Evolutionary conservation across 2,329 filamentous ascomycete species (phyloP), one percentile per base, ranked within the genome.

Genomic region (Tolypocladium album): DNA sequence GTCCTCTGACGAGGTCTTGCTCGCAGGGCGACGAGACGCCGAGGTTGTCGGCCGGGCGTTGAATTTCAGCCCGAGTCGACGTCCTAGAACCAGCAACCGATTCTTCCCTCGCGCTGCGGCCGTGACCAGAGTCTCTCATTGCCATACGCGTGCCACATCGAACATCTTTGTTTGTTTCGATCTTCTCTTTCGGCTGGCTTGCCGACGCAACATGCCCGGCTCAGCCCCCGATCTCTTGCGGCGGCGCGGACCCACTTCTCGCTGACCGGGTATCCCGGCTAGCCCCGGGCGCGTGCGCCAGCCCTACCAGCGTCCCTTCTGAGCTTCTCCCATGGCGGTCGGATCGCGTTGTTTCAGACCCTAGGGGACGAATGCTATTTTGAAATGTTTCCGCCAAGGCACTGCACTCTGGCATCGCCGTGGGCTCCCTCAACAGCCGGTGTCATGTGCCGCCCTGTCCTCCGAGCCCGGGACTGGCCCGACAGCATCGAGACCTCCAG

Each of bases 321-420:
- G 24, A 17, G 45, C 43, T 50, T 2, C 40, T 43, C 40, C 24
- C 24, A 20, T 27, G 17, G 31, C 36, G 36, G 31, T 55, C 57
- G 13, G 50, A 55, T 58, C 57, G 22, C 43, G 9, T n/a, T n/a
- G 57, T 59, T 59, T 59, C 57, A 59, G 57, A 50, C 57, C 22
- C 52, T 31, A n/a, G 39, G 12, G 47, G n/a, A 8, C 15, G 31
- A 3, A 31, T 15, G 45, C 45, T 50, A 50, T 31, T 50, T 20
- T 24, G 24, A 13, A 5, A 8, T 31, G 34, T 2, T 50, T 24
- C 45, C 6, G 12, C 24, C 34, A 36, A 31, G 0, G 12, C 5
- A 27, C 15, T 17, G 42, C 20, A 20, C 45, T 38, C 12, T 31
- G 24, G 6, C 12, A 9, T 15, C 8, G 45, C 45, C 6, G 24